Evolutionary conservation across 2,329 filamentous ascomycete species (phyloP).

Genomic region (Cyclaneusma minus): DNA sequence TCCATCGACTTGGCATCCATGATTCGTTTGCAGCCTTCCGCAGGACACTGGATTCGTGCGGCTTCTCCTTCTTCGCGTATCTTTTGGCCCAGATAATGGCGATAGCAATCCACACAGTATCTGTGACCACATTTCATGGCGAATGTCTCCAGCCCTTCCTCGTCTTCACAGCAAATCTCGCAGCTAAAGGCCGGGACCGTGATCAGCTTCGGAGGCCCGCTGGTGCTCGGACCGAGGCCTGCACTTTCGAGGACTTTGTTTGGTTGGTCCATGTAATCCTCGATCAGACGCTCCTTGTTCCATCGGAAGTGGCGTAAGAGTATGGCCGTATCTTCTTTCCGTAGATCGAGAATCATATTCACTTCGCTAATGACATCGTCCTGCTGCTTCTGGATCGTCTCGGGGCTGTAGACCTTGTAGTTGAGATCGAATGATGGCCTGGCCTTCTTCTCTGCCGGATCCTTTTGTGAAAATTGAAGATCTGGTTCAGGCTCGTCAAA

Average conservation of each 20-base stretch:
- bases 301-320: slow-evolving; percentile 78
- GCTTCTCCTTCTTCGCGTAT: slow-evolving; percentile 93
- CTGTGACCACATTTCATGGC: slow-evolving; percentile 91
- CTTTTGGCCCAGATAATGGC: slow-evolving; percentile 82
- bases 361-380: slow-evolving; percentile 78
- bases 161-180: slow-evolving; percentile 94
- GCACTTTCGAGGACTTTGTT: slow-evolving; percentile 70
- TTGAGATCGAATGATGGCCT: slow-evolving; percentile 70
- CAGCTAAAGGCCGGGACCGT: slow-evolving; percentile 65
- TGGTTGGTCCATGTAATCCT: slow-evolving; percentile 87
- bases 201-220: slow-evolving; percentile 50
- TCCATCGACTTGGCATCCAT: slow-evolving; percentile 82
- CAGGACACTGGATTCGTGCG: slow-evolving; percentile 83
- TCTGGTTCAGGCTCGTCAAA: slow-evolving; percentile 33
- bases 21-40: slow-evolving; percentile 73
- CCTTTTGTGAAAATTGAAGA: slow-evolving; percentile 37
- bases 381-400: slow-evolving; percentile 74
- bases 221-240: slow-evolving; percentile 55
- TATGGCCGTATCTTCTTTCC: slow-evolving; percentile 81
- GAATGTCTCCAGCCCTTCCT: slow-evolving; percentile 61
- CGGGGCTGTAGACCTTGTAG: slow-evolving; percentile 65
- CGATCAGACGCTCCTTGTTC: slow-evolving; percentile 92
- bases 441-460: slow-evolving; percentile 55
- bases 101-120: slow-evolving; percentile 86
- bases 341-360: slow-evolving; percentile 77